These are phyloP conservation scores for Phytophthora melonis DNA, from an alignment of 352 stramenopile species.

Conservation along the genomic window DNA sequence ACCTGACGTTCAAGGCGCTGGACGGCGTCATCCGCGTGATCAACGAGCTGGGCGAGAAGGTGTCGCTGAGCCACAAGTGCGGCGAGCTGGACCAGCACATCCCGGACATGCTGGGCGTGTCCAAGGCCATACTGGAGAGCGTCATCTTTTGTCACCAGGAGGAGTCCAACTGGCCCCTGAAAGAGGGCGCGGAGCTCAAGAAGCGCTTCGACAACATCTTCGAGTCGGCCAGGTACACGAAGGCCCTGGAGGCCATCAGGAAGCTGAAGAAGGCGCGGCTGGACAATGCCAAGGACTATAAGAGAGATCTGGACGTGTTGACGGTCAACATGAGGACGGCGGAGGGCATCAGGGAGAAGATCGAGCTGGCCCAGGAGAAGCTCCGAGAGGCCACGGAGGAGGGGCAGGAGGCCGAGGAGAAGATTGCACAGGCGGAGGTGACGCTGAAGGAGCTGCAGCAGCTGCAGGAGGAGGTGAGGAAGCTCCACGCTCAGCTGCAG, in stretches of 20 bases:
- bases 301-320: constrained; percentile 93
- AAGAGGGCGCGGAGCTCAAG: constrained; percentile 97
- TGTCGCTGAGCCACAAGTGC: constrained; percentile 96
- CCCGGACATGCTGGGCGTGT: constrained; percentile 96
- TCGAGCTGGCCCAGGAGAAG: constrained; percentile 57
- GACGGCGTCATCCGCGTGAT: constrained; percentile 95
- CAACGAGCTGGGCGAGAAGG: constrained; percentile 91
- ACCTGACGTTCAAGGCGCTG: constrained; percentile 95
- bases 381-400: constrained; percentile 51
- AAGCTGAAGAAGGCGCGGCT: constrained; percentile 93
- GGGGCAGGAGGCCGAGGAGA: constrained; percentile 39
- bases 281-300: constrained; percentile 92
- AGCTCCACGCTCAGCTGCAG: constrained; percentile 44
- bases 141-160: constrained; percentile 99
- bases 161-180: constrained; percentile 97
- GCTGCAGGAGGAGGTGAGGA: constrained; percentile 52
- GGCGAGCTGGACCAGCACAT: constrained; percentile 95
- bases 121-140: constrained; percentile 98
- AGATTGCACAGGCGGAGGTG: constrained; percentile 56
- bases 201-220: constrained; percentile 99
- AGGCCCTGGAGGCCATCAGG: constrained; percentile 97
- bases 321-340: constrained; percentile 84
- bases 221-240: constrained; percentile 98
- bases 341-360: constrained; percentile 61
- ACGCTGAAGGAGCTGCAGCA: constrained; percentile 67